Conservation (phyloP, 768 basidiomycete species). For the Lentinula sp. region DNA sequence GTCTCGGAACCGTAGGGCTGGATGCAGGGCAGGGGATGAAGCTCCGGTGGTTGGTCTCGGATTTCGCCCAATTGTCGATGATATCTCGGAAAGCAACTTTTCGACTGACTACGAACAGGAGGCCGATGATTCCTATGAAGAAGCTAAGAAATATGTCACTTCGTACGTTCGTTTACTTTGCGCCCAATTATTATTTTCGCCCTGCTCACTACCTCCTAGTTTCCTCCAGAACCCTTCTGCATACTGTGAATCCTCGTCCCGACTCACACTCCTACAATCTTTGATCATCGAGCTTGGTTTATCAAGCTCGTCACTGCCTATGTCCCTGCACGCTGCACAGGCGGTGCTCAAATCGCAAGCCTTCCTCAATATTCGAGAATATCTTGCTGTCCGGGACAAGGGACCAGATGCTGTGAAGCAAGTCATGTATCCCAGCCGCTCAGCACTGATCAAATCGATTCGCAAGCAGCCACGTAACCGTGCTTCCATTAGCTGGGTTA, state of each 20-base stretch:
- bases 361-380: constrained; percentile 71
- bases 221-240: constrained; percentile 48
- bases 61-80: constrained; percentile 42
- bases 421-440: constrained; percentile 58
- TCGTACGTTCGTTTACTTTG: constrained; percentile 36
- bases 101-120: constrained; percentile 28
- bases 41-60: constrained; percentile 19
- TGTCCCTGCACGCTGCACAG: constrained; percentile 60
- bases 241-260: constrained; percentile 33
- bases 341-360: constrained; percentile 57
- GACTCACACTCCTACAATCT: constrained; percentile 63
- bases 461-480: constrained; percentile 20
- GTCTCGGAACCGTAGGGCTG: neutral
- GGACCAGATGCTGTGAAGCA: constrained; percentile 56
- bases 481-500: constrained; percentile 35
- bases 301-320: constrained; percentile 44
- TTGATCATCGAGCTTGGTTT: constrained; percentile 77
- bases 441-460: constrained; percentile 57
- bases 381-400: constrained; percentile 57
- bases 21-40: neutral
- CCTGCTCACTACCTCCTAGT: constrained; percentile 19
- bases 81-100: constrained; percentile 36
- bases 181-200: neutral
- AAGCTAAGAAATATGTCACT: constrained; percentile 55
- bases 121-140: constrained; percentile 29